phyloP scores from a whole-genome alignment of 495 filamentous ascomycete genomes.

The Tuber indicum region DNA sequence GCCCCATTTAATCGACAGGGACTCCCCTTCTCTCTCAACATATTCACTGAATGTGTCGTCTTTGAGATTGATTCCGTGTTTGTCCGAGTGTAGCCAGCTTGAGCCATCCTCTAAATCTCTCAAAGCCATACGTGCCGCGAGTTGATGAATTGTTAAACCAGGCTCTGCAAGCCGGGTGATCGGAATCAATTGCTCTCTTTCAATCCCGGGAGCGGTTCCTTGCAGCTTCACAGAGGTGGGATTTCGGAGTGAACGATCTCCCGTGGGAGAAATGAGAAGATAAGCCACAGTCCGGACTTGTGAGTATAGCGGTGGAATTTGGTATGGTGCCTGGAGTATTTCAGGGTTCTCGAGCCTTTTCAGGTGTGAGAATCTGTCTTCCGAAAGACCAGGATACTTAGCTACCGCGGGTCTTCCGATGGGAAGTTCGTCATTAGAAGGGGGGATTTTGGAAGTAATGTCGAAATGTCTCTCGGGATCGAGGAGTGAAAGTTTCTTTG shows the following conservation, averaged over 20 bases:
- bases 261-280: conserved; percentile 46
- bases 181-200: conserved; percentile 55
- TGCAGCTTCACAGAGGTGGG: conserved; percentile 53
- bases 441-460: conserved; percentile 33
- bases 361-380: conserved; percentile 46
- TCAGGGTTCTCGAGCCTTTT: conserved; percentile 50
- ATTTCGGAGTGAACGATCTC: conserved; percentile 20
- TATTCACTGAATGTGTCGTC: conserved; percentile 51
- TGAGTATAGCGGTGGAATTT: conserved; percentile 56
- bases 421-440: conserved; percentile 43
- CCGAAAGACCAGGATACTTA: conserved; percentile 48
- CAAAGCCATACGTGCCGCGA: conserved; percentile 60
- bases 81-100: conserved; percentile 52
- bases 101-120: conserved; percentile 60
- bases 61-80: conserved; percentile 25
- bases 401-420: conserved; percentile 45
- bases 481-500: conserved; percentile 13
- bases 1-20: conserved; percentile 57
- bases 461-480: conserved; percentile 19
- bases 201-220: conserved; percentile 50
- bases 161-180: conserved; percentile 46
- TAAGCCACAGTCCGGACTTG: conserved; percentile 58
- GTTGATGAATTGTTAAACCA: conserved; percentile 54
- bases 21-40: conserved; percentile 57
- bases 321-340: conserved; percentile 55